phyloP scores from a whole-genome alignment of 2,329 filamentous ascomycete species.

The Cytospora chrysosperma region DNA sequence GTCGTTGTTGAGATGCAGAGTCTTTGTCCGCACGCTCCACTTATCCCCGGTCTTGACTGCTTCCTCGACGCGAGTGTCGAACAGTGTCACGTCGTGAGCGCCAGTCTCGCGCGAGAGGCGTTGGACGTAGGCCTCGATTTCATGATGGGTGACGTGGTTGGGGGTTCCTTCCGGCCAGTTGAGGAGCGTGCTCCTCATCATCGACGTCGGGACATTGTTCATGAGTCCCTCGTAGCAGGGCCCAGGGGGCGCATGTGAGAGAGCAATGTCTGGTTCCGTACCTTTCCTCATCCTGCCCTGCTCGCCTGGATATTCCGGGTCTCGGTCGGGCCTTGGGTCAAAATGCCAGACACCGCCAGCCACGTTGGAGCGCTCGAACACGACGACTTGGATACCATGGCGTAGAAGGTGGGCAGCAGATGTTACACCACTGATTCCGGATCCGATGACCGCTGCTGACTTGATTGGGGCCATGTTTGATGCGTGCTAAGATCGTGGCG shows the following conservation, averaged over 20 bases:
- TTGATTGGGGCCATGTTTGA: conserved; percentile 17
- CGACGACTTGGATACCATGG: conserved; percentile 37
- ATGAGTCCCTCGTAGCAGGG: conserved; percentile 61
- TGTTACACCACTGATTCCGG: conserved; percentile 41
- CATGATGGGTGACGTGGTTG: conserved; percentile 56
- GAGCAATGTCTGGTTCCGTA: background rate
- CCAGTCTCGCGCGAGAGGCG: conserved; percentile 51
- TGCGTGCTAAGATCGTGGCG: background rate
- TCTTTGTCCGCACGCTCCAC: conserved; percentile 54
- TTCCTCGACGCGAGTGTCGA: conserved; percentile 59
- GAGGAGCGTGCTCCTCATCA: conserved; percentile 44
- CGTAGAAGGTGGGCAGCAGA: conserved; percentile 39
- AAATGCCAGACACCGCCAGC: conserved; percentile 42
- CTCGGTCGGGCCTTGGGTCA: conserved; percentile 32
- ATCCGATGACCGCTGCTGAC: conserved; percentile 40
- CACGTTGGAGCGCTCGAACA: conserved; percentile 38
- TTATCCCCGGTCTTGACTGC: conserved; percentile 26
- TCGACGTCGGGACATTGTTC: conserved; percentile 70
- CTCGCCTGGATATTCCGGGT: conserved; percentile 35
- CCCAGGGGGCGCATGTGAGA: conserved; percentile 44
- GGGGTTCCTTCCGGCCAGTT: conserved; percentile 59
- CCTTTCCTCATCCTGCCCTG: background rate
- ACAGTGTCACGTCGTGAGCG: conserved; percentile 50
- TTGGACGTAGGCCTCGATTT: conserved; percentile 60
- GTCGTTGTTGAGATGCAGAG: conserved; percentile 34